Evolutionary conservation across 495 filamentous ascomycete genomes (phyloP), one percentile per base, ranked within the genome.

Genomic region (Staphylotrichum tortipilum): DNA sequence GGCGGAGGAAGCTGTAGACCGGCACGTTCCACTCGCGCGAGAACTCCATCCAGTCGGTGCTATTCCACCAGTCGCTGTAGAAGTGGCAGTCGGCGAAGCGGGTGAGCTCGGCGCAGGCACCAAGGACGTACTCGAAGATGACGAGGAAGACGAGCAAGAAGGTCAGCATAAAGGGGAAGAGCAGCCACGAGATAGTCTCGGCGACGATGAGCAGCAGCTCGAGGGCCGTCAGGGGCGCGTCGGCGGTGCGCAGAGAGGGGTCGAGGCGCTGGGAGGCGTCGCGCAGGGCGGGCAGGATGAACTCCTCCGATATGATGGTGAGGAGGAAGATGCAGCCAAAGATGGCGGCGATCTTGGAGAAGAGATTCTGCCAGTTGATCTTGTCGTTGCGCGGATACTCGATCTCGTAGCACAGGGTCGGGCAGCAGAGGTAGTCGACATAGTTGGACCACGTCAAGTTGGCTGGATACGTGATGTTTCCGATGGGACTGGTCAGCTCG

Each of bases 111-210:
- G 89, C 92, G 59, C 94, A 96, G 30, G 90, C 90, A 42, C 92
- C 92, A 21, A 96, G 78, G 2, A 95, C 76, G 61, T 97, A 98
- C 64, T 98, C 92, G 66, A 98, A 98, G 59, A 97, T 92, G 57
- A 95, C 88, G 44, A 94, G 80, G 74, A 98, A 98, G 11, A 96
- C 86, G 11, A 98, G 79, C 18, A 98, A 68, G 67, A 98, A 91
- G 21, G 86, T 94, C 39, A 97, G 75, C 88, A 96, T 96, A 69
- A 96, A 98, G 2, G 92, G 92, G 67, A 96, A 97, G 8, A 98
- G 75, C 19, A 98, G 80, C 75, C 88, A 81, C 54, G 85, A 90
- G 56, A 95, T 92, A n/a, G 84, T 89, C 71, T 98, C 92, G 21
- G 86, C 78, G 17, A 98, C 74, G 58, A 96, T 80, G 36, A 98